Conservation (phyloP, 768 basidiomycete species). For the Postia placenta region DNA sequence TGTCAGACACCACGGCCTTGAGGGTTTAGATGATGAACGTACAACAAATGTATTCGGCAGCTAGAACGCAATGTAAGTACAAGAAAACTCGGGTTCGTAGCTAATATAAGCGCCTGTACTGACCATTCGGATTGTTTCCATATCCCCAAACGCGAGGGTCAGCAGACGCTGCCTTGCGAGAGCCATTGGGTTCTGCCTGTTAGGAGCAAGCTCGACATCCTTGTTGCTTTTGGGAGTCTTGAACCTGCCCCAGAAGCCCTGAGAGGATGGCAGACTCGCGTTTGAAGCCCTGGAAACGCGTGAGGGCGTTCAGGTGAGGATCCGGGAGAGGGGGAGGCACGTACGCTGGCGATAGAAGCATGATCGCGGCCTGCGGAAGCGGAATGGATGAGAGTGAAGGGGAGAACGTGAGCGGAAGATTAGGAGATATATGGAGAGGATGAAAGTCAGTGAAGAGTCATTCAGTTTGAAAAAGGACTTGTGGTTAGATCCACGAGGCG, state of each 20-base stretch:
- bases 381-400: background rate
- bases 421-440: slow-evolving; percentile 8
- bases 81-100: slow-evolving; percentile 4
- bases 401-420: slow-evolving; percentile 3
- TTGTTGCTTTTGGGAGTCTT: slow-evolving; percentile 51
- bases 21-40: slow-evolving; percentile 19
- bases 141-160: slow-evolving; percentile 77
- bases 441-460: slow-evolving; percentile 6
- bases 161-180: slow-evolving; percentile 70
- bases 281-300: slow-evolving; percentile 48
- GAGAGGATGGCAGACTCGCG: slow-evolving; percentile 45
- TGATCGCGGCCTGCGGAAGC: slow-evolving; percentile 23
- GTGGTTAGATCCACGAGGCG: slow-evolving; percentile 16
- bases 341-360: slow-evolving; percentile 83
- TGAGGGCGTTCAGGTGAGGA: slow-evolving; percentile 20
- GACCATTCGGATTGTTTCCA: slow-evolving; percentile 81
- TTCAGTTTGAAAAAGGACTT: slow-evolving; percentile 8
- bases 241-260: slow-evolving; percentile 57
- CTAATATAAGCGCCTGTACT: slow-evolving; percentile 12
- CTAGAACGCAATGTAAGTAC: slow-evolving; percentile 28
- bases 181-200: slow-evolving; percentile 51
- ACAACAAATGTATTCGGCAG: slow-evolving; percentile 66
- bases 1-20: background rate
- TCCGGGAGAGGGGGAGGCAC: slow-evolving; percentile 23
- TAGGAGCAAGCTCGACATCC: slow-evolving; percentile 53